Evolutionary conservation across 345 rosid species (phyloP), one percentile per base, ranked within the genome.

Genomic region (Theobroma cacao): DNA sequence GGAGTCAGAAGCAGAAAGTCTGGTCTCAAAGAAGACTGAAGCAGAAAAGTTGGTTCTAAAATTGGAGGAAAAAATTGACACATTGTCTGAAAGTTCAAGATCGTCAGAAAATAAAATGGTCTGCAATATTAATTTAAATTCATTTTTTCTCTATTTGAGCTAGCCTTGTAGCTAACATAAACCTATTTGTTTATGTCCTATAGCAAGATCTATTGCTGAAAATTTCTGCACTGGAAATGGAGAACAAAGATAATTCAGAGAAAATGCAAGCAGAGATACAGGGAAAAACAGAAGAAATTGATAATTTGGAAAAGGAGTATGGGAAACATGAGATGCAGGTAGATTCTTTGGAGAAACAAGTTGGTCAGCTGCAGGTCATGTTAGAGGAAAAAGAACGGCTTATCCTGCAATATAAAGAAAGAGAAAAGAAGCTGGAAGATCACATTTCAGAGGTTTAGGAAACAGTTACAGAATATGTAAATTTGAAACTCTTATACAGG

Each of bases 341-440:
- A 43, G 88, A 88, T 69, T 85, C 89, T 75, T 66, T 92, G 85
- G 85, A 85, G 62, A 86, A 87, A 86, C 89, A 91, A 74, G 84
- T 94, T 78, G 72, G 61, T 45, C 85, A 90, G 78, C 91, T 94
- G 76, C 87, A 83, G 55, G 81, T 62, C 69, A 75, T 67, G 58
- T 78, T 92, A 74, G 86, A 88, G 83, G 97, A 88, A 82, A 96
- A 92, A 83, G 95, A 91, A 60, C 87, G 79, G 82, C 83, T 85
- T 79, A 74, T 94, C 80, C 78, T 85, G 84, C 89, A 84, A 75
- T 71, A 79, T 78, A 88, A 84, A 62, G 91, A 91, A 22, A 85
- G 75, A 75, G 89, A 89, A 77, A 90, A 81, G 84, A 91, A 82
- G 75, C 77, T 92, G 71, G 89, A 92, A 84, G 90, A 84, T 60